A percentile compares a stretch with the other conserved stretches of the same genome.
phyloP scores from a whole-genome alignment of 805 yeast species.

The Torulaspora delbrueckii region DNA sequence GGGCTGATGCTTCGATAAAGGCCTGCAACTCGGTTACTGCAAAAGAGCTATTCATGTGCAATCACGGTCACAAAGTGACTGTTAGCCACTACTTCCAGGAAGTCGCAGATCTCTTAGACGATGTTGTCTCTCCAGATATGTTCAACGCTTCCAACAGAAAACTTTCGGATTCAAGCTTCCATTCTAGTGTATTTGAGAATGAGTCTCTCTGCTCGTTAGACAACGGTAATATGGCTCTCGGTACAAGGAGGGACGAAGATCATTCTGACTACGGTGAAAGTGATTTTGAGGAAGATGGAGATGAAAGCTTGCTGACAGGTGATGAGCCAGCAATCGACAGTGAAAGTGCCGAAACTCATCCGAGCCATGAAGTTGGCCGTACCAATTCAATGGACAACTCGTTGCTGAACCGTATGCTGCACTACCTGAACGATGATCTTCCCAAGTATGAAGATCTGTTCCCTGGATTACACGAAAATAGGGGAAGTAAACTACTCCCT shows the following conservation, averaged over 20 bases:
- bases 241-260: constrained; percentile 13
- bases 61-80: constrained; percentile 34
- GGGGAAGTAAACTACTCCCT: constrained; percentile 7
- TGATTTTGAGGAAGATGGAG: constrained; percentile 28
- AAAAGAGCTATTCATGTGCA: constrained; percentile 30
- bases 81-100: constrained; percentile 33
- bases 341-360: not conserved
- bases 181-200: constrained; percentile 26
- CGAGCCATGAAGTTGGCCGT: constrained; percentile 7
- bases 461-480: constrained; percentile 43
- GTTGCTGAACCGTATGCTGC: constrained; percentile 38
- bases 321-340: constrained; percentile 17
- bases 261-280: constrained; percentile 30
- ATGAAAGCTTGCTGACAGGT: constrained; percentile 19
- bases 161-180: constrained; percentile 26
- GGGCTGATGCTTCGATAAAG: constrained; percentile 51
- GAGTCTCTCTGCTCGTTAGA: constrained; percentile 34
- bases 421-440: constrained; percentile 43
- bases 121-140: constrained; percentile 8
- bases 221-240: constrained; percentile 21
- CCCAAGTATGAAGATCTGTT: constrained; percentile 75
- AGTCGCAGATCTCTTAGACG: constrained; percentile 32
- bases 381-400: constrained; percentile 21
- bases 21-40: constrained; percentile 49
- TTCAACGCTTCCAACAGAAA: constrained; percentile 18